A percentile compares a stretch with the other conserved stretches of the same genome.
Conservation (phyloP, 257 asterid genomes). For the Forsythia viridissima region DNA sequence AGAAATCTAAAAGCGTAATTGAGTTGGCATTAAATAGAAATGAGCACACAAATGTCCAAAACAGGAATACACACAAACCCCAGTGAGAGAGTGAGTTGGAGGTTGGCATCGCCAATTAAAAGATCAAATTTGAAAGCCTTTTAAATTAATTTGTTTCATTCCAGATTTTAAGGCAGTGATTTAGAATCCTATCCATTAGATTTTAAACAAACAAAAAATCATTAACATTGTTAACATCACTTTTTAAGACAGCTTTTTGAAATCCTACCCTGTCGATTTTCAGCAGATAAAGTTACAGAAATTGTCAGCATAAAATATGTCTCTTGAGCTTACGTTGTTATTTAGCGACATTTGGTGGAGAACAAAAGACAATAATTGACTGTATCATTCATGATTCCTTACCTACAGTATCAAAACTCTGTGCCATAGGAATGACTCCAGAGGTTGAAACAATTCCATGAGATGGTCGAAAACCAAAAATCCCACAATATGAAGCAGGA, state of each 20-base stretch:
- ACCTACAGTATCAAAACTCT: conserved; percentile 92
- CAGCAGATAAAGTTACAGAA: neutral
- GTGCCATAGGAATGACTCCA: conserved; percentile 87
- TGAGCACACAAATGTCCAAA: neutral
- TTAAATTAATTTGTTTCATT: neutral
- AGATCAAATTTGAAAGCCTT: neutral
- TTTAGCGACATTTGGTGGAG: neutral
- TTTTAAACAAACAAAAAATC: neutral
- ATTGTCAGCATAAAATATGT: neutral
- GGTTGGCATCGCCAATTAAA: neutral
- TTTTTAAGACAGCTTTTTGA: too few species aligned
- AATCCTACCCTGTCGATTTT: neutral
- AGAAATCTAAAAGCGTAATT: neutral
- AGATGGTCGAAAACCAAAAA: conserved; percentile 86
- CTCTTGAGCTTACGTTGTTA: neutral
- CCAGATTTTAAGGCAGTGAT: neutral
- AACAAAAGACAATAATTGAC: neutral
- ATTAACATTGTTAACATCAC: neutral
- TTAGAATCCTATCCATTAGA: neutral
- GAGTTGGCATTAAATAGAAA: neutral
- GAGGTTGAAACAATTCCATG: conserved; percentile 69
- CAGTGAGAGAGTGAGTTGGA: too few species aligned
- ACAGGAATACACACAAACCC: neutral
- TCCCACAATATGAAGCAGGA: conserved; percentile 89
- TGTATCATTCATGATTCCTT: conserved; percentile 24